A percentile compares a stretch with the other conserved stretches of the same genome.
These are phyloP conservation scores for Triticum urartu DNA, from an alignment of 176 grass and related monocot species.

Conservation along the genomic window DNA sequence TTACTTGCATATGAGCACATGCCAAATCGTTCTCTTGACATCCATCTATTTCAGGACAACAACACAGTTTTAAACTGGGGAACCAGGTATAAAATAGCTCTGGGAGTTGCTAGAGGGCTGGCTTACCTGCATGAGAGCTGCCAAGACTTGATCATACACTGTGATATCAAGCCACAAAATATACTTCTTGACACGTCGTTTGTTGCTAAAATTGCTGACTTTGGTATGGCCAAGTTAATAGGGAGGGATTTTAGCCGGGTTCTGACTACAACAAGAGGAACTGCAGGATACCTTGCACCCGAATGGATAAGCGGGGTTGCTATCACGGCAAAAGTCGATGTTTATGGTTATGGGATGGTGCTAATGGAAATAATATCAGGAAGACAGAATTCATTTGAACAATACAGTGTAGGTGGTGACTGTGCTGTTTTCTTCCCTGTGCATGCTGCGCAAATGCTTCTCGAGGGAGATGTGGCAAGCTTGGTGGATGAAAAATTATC, in stretches of 20 bases:
- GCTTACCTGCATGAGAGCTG: slow-evolving; percentile 61
- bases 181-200: slow-evolving; percentile 12
- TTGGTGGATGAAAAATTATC: slow-evolving; percentile 40
- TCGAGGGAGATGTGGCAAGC: slow-evolving; percentile 27
- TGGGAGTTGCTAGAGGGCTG: slow-evolving; percentile 48
- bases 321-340: slow-evolving; percentile 19
- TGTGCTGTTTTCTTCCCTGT: slow-evolving; percentile 22
- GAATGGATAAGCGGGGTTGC: slow-evolving; percentile 23
- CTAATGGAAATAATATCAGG: slow-evolving; percentile 16
- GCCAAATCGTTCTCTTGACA: slow-evolving; percentile 45
- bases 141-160: slow-evolving; percentile 35
- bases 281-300: background rate
- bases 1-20: slow-evolving; percentile 61
- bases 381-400: background rate
- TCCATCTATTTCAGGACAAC: slow-evolving; percentile 31
- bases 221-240: slow-evolving; percentile 26
- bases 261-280: slow-evolving; percentile 10
- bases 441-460: slow-evolving; percentile 26
- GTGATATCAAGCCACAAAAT: slow-evolving; percentile 26
- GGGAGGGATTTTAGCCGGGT: slow-evolving; percentile 19
- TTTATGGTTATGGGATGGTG: slow-evolving; percentile 23
- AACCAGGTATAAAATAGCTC: slow-evolving; percentile 44
- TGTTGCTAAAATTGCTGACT: slow-evolving; percentile 25
- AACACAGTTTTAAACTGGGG: slow-evolving; percentile 24
- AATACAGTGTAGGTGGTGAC: background rate